A percentile compares a stretch with the other conserved stretches of the same genome.
Conservation (phyloP, 345 rosid species). For the Lumnitzera littorea region DNA sequence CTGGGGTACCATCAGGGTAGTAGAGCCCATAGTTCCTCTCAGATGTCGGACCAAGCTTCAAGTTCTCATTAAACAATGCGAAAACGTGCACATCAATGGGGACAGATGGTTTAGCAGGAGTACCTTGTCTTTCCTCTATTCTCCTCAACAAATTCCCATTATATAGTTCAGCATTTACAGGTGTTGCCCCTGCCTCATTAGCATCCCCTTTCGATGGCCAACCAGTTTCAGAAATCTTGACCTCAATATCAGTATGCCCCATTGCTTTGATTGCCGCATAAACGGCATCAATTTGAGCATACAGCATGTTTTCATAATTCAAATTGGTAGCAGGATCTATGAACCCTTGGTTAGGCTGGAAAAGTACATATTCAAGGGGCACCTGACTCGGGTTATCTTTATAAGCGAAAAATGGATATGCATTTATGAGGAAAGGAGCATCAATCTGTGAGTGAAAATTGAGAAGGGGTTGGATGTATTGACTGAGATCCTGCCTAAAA, state of each 20-base stretch:
- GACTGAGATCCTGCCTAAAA: constrained; percentile 47
- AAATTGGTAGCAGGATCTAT: constrained; percentile 53
- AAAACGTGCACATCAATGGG: constrained; percentile 60
- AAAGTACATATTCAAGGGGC: constrained; percentile 57
- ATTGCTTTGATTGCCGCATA: constrained; percentile 62
- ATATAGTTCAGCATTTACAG: constrained; percentile 62
- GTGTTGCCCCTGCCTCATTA: constrained; percentile 64
- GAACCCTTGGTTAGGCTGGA: constrained; percentile 62
- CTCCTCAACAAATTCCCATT: constrained; percentile 56
- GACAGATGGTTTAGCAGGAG: constrained; percentile 69
- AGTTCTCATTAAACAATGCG: constrained; percentile 82
- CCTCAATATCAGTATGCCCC: constrained; percentile 69
- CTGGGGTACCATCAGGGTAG: constrained; percentile 72
- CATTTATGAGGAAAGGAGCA: constrained; percentile 76
- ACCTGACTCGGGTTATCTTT: constrained; percentile 48
- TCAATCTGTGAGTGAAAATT: constrained; percentile 48
- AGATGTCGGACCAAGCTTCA: constrained; percentile 72
- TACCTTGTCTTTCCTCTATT: constrained; percentile 44
- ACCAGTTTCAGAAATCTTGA: constrained; percentile 82
- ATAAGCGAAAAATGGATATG: constrained; percentile 81
- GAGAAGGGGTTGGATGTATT: constrained; percentile 44
- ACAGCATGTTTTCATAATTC: constrained; percentile 81
- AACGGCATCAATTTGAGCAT: constrained; percentile 82
- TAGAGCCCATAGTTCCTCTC: constrained; percentile 85
- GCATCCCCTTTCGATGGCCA: constrained; percentile 91